These are phyloP conservation scores for Megacollybia marginata DNA, from an alignment of 768 basidiomycete species.

Conservation along the genomic window DNA sequence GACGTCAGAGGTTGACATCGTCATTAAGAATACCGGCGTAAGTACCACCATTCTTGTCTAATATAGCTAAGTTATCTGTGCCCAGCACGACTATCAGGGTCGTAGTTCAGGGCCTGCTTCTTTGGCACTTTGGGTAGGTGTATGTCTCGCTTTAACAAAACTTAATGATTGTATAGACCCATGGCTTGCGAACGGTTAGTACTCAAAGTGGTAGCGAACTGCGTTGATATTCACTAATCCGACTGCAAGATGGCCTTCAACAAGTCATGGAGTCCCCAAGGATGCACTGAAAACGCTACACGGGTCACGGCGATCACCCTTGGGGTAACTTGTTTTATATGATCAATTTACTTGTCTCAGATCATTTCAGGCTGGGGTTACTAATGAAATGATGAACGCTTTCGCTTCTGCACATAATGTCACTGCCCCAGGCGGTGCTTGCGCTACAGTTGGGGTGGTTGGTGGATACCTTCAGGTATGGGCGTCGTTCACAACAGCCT, in stretches of 20 bases:
- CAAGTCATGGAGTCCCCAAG: too few relatives aligned
- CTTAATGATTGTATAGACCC: too few relatives aligned
- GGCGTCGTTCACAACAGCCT: too few relatives aligned
- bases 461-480: constrained; percentile 20
- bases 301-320: background rate
- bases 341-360: background rate
- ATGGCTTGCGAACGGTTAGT: too few relatives aligned
- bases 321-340: background rate
- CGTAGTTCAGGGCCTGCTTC: constrained; percentile 12
- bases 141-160: background rate
- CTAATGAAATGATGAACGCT: constrained; percentile 1
- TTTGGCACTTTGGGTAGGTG: constrained; percentile 14
- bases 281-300: too few relatives aligned
- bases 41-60: background rate
- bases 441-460: constrained; percentile 18
- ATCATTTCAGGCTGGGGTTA: constrained; percentile 1
- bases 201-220: too few relatives aligned
- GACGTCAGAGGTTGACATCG: constrained; percentile 7
- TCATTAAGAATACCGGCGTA: constrained; percentile 18
- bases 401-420: constrained; percentile 8
- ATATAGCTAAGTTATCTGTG: background rate
- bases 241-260: too few relatives aligned
- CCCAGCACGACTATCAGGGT: constrained; percentile 16
- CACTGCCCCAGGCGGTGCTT: constrained; percentile 3
- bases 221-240: too few relatives aligned